Evolutionary conservation across 2,329 filamentous ascomycete genomes (phyloP).

Genomic region (Phialocephala sp.): DNA sequence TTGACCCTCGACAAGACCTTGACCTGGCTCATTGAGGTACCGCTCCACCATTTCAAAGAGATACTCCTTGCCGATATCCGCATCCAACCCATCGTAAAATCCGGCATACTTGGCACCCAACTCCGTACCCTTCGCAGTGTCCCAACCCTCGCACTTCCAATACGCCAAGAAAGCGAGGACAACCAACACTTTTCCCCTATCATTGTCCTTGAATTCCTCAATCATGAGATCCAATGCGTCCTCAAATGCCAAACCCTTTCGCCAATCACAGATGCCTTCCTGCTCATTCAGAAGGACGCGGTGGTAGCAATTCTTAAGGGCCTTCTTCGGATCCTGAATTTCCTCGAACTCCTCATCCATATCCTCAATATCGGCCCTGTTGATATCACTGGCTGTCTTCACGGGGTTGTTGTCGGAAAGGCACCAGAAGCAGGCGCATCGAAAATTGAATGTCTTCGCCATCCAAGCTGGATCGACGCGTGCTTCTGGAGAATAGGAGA

Average conservation of each 20-base stretch:
- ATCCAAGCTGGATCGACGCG: not conserved
- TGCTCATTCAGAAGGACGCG: not conserved
- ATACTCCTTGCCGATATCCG: not conserved
- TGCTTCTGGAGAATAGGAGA: not conserved
- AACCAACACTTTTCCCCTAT: not conserved
- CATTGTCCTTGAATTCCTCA: not conserved
- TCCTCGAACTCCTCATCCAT: not conserved
- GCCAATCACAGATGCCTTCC: conserved; percentile 3
- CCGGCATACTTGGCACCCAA: not conserved
- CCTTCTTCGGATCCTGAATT: not conserved
- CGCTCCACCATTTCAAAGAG: not conserved
- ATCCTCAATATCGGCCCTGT: not conserved
- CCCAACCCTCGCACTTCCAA: conserved; percentile 7
- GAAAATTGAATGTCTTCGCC: not conserved
- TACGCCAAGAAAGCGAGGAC: not conserved
- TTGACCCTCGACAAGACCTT: not conserved
- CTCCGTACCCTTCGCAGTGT: not conserved
- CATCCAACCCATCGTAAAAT: not conserved
- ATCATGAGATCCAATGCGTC: not conserved
- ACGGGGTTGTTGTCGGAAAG: not conserved
- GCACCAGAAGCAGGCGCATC: not conserved
- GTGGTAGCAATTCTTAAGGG: not conserved
- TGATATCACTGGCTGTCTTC: not conserved
- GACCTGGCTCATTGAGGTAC: not conserved
- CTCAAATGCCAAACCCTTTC: conserved; percentile 1